phyloP scores from a whole-genome alignment of 768 basidiomycete species.

The Lactarius sp. region DNA sequence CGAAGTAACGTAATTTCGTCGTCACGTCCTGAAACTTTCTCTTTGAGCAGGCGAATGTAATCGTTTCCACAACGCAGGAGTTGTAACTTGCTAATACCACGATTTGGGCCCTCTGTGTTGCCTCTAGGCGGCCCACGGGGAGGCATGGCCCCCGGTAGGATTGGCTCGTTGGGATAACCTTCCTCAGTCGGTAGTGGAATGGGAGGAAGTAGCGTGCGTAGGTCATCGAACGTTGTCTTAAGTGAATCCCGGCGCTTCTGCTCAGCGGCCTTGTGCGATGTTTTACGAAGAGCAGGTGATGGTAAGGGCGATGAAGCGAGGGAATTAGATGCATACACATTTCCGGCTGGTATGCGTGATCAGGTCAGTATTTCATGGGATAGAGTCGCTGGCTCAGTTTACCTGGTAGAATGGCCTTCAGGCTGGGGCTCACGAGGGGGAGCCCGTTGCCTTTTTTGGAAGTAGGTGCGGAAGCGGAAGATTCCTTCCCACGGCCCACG shows the following conservation, averaged over 20 bases:
- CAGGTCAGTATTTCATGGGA: slow-evolving; percentile 15
- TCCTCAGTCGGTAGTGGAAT: slow-evolving; percentile 79
- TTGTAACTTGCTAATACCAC: slow-evolving; percentile 91
- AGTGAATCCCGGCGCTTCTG: slow-evolving; percentile 96
- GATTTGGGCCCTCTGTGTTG: slow-evolving; percentile 87
- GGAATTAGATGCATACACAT: slow-evolving; percentile 30
- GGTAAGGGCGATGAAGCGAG: slow-evolving; percentile 28
- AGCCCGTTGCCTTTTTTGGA: slow-evolving; percentile 33
- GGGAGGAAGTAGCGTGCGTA: slow-evolving; percentile 78
- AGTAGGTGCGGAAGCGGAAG: slow-evolving; percentile 5
- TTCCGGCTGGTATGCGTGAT: slow-evolving; percentile 32
- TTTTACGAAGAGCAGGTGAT: slow-evolving; percentile 52
- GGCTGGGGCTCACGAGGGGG: slow-evolving; percentile 44
- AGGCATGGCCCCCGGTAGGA: slow-evolving; percentile 83
- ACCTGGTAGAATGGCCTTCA: slow-evolving; percentile 76
- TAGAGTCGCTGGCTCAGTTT: slow-evolving; percentile 25
- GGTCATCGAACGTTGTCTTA: slow-evolving; percentile 88
- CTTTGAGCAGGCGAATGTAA: slow-evolving; percentile 73
- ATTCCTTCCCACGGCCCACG: slow-evolving; percentile 18
- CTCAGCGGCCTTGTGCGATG: slow-evolving; percentile 93
- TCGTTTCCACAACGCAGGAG: slow-evolving; percentile 88
- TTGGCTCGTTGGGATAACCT: slow-evolving; percentile 62
- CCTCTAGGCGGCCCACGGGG: slow-evolving; percentile 86
- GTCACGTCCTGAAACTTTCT: slow-evolving; percentile 73
- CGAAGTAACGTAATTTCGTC: slow-evolving; percentile 67